Evolutionary conservation across 202 grass and related monocot species (phyloP).

Genomic region (Zoysia matrella): DNA sequence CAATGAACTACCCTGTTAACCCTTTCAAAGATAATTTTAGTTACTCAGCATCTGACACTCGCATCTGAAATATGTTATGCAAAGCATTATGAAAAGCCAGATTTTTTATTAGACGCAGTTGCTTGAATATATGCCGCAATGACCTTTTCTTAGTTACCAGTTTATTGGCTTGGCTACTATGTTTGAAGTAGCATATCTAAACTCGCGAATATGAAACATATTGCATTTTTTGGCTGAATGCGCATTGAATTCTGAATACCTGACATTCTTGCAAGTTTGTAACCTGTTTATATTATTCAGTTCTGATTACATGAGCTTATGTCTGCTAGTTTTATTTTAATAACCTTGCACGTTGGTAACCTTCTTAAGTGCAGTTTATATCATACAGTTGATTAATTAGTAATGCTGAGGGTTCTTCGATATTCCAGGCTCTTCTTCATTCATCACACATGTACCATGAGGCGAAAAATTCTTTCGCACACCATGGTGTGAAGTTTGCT

Average conservation of each 20-base stretch:
- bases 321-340: background rate
- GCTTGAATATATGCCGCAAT: background rate
- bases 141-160: conserved; percentile 14
- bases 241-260: too few species aligned
- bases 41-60: background rate
- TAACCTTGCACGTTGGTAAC: background rate
- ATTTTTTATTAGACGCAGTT: conserved; percentile 1
- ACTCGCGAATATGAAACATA: background rate
- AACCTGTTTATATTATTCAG: background rate
- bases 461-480: conserved; percentile 70
- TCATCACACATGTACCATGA: conserved; percentile 94
- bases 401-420: background rate
- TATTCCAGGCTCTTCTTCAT: conserved; percentile 74
- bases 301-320: background rate
- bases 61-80: conserved; percentile 21
- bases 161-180: conserved; percentile 5
- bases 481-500: conserved; percentile 81
- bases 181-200: conserved; percentile 28
- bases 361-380: background rate
- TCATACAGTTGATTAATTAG: background rate
- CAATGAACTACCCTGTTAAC: background rate
- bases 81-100: conserved; percentile 8
- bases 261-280: too few species aligned
- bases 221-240: background rate
- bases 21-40: background rate